Evolutionary conservation across 2,329 filamentous ascomycete genomes (phyloP), one percentile per base, ranked within the genome.

Genomic region (Tricladium varicosporioides): DNA sequence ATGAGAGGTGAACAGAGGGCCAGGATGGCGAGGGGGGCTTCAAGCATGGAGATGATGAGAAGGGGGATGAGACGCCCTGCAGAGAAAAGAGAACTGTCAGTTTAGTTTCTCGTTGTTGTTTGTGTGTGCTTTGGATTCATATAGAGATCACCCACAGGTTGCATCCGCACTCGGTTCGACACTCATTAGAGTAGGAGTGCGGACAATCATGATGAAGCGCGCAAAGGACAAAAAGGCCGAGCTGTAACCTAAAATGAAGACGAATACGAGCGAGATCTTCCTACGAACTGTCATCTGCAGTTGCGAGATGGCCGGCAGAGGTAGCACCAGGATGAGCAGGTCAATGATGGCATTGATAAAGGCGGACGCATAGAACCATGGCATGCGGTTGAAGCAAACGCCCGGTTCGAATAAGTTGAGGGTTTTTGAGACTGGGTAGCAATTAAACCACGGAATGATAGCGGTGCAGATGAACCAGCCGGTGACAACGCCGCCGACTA

Each of bases 261-360:
- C 15, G 14, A 48, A 22, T 19, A 15, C 18, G 7, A 48, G 5
- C 14, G 27, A 9, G 15, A 48, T 15, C 45, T 48, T 48, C 15
- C 22, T 18, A 7, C 22, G 7, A 5, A 48, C 18, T 19, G 9
- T 48, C 45, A 48, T 11, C 22, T 48, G 45, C 22, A 48, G 70
- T 40, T 65, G 76, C 1, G 73, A 77, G 54, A 74, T 67, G 2
- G 76, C 75, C 9, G 76, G 79, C 61, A 65, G 45, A 2, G 69
- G 70, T 1, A 67, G 59, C 9, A 70, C 42, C 7, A 70, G 51
- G 8, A 70, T 62, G 5, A 66, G 33, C 1, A 62, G 49, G 33
- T 63, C 67, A 19, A 48, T 9, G 27, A 48, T 19, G 45, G 22
- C 45, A 27, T 48, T 48, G 5, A 48, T 48, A 19, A 13, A 16